These are phyloP conservation scores for Galerina marginata DNA, from an alignment of 768 basidiomycete genomes.

Conservation along the genomic window DNA sequence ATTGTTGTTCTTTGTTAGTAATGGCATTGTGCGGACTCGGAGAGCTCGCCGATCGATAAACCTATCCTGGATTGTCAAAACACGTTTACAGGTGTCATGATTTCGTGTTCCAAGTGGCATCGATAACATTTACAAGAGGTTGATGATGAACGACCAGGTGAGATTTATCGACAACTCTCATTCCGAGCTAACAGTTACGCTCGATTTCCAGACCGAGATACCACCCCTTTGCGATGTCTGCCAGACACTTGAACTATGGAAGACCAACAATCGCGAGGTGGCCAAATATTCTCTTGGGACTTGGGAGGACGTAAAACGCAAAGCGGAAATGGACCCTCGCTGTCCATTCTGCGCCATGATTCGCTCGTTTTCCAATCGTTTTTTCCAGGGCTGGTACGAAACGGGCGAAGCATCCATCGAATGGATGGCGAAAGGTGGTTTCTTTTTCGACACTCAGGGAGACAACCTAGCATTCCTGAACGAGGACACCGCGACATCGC, in stretches of 20 bases:
- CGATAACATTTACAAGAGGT: no score
- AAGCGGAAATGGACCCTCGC: neutral
- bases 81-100: no score
- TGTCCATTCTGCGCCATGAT: constrained; percentile 7
- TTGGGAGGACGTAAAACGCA: neutral
- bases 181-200: no score
- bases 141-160: no score
- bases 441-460: neutral
- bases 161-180: no score
- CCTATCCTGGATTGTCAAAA: no score
- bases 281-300: neutral
- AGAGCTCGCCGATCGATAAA: no score
- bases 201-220: no score
- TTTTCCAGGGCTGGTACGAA: neutral
- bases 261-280: neutral
- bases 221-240: constrained; percentile 1
- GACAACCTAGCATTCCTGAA: constrained; percentile 6
- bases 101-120: no score
- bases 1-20: no score
- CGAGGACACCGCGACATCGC: neutral
- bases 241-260: neutral
- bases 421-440: constrained; percentile 1
- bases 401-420: neutral
- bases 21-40: no score
- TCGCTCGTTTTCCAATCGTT: neutral